These are phyloP conservation scores for Hordeum pubiflorum DNA, from an alignment of 202 grass and related monocot species.

Conservation along the genomic window DNA sequence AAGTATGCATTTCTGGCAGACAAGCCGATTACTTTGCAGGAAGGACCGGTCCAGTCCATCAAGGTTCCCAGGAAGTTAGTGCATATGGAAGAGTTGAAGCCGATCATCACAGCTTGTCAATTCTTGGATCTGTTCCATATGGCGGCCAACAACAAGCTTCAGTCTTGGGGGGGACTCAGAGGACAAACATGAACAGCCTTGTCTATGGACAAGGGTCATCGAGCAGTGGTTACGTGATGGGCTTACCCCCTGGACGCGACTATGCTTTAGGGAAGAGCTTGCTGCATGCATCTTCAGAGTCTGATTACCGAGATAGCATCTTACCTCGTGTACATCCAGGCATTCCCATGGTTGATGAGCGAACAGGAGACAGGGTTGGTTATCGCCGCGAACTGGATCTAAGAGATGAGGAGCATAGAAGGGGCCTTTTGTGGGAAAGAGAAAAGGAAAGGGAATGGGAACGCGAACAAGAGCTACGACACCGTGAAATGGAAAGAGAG, in stretches of 20 bases:
- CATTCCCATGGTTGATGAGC: conserved; percentile 71
- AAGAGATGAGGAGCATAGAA: conserved; percentile 67
- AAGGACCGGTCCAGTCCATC: conserved; percentile 55
- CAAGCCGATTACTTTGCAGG: conserved; percentile 85
- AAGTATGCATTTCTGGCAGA: conserved; percentile 93
- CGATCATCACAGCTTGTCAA: conserved; percentile 46
- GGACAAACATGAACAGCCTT: conserved; percentile 62
- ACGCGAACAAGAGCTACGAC: conserved; percentile 23
- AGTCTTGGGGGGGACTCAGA: conserved; percentile 50
- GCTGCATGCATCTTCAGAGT: conserved; percentile 36
- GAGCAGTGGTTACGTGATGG: conserved; percentile 39
- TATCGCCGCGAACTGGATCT: conserved; percentile 56
- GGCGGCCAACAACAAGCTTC: conserved; percentile 57
- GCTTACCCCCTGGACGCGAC: conserved; percentile 60
- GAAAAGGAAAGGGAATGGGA: conserved; percentile 56
- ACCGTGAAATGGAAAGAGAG: conserved; percentile 58
- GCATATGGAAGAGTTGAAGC: conserved; percentile 60
- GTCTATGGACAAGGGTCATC: conserved; percentile 49
- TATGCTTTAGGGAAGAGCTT: conserved; percentile 59
- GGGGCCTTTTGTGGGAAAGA: conserved; percentile 57
- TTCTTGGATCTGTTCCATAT: conserved; percentile 54
- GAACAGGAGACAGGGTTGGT: conserved; percentile 30
- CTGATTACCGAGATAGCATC: conserved; percentile 54
- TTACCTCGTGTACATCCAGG: conserved; percentile 42
- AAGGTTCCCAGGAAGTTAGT: conserved; percentile 47